These are phyloP conservation scores for Porodaedalea pini DNA, from an alignment of 1,284 basidiomycete genomes.

Conservation along the genomic window DNA sequence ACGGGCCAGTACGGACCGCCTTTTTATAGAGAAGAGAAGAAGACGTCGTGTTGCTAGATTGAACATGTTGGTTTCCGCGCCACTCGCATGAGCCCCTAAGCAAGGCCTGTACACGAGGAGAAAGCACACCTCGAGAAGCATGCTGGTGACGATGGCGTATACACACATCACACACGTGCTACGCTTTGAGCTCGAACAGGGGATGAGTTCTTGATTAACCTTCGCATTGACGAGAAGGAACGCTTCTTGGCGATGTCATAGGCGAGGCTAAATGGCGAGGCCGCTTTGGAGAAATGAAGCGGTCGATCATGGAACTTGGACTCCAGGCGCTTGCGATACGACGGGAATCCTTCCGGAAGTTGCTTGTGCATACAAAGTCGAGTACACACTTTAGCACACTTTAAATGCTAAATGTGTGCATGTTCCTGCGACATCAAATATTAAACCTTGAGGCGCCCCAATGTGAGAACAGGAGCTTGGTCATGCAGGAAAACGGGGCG, in stretches of 20 bases:
- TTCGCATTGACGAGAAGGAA: slow-evolving; percentile 13
- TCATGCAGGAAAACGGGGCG: neutral
- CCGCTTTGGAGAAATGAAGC: neutral
- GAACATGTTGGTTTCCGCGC: slow-evolving; percentile 17
- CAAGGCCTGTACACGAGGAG: slow-evolving; percentile 15
- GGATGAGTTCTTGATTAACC: slow-evolving; percentile 19
- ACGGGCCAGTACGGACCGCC: slow-evolving; percentile 2
- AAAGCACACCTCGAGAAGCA: slow-evolving; percentile 9
- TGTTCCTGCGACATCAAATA: slow-evolving; percentile 9
- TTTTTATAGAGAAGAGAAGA: slow-evolving; percentile 12
- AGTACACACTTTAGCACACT: neutral
- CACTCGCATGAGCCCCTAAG: slow-evolving; percentile 15
- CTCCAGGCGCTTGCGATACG: neutral
- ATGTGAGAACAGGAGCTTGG: neutral
- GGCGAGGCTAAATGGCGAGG: slow-evolving; percentile 14
- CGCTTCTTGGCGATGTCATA: slow-evolving; percentile 16
- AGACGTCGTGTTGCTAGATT: slow-evolving; percentile 5
- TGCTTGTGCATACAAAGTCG: neutral
- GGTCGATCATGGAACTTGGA: slow-evolving; percentile 1
- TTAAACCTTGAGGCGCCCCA: neutral
- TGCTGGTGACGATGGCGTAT: slow-evolving; percentile 9
- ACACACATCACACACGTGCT: slow-evolving; percentile 16
- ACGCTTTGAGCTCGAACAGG: slow-evolving; percentile 2
- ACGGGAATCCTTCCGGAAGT: neutral
- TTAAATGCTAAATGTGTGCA: neutral